phyloP scores from a whole-genome alignment of 306 rosid genomes.

The Cicer judaicum region DNA sequence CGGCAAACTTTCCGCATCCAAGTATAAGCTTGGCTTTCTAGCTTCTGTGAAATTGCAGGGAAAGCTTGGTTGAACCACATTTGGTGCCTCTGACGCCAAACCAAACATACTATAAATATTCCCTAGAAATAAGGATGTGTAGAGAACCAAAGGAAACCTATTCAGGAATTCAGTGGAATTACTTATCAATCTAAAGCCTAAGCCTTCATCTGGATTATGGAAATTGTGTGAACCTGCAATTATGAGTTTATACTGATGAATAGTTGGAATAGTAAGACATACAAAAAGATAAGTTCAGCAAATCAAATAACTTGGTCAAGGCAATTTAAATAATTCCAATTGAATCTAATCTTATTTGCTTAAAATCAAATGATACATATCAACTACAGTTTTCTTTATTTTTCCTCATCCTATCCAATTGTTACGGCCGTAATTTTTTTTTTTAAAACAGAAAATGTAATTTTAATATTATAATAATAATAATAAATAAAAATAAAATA shows the following conservation, averaged over 20 bases:
- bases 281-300: not conserved
- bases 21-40: too few relatives aligned
- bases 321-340: not conserved
- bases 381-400: not conserved
- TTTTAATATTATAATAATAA: too few relatives aligned
- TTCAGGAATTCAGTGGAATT: not conserved
- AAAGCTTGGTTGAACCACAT: too few relatives aligned
- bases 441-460: too few relatives aligned
- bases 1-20: too few relatives aligned
- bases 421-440: too few relatives aligned
- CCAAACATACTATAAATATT: not conserved
- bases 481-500: too few relatives aligned
- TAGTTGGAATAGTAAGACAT: not conserved
- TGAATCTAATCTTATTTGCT: not conserved
- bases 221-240: not conserved
- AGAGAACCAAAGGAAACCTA: not conserved
- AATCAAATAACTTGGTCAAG: not conserved
- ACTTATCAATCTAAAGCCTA: not conserved
- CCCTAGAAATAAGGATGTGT: not conserved
- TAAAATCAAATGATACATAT: not conserved
- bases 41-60: too few relatives aligned
- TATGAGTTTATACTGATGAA: not conserved
- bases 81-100: too few relatives aligned
- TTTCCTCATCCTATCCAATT: not conserved
- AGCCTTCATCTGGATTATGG: not conserved